Conservation (phyloP, 768 basidiomycete genomes). For the Mycena vulgaris region DNA sequence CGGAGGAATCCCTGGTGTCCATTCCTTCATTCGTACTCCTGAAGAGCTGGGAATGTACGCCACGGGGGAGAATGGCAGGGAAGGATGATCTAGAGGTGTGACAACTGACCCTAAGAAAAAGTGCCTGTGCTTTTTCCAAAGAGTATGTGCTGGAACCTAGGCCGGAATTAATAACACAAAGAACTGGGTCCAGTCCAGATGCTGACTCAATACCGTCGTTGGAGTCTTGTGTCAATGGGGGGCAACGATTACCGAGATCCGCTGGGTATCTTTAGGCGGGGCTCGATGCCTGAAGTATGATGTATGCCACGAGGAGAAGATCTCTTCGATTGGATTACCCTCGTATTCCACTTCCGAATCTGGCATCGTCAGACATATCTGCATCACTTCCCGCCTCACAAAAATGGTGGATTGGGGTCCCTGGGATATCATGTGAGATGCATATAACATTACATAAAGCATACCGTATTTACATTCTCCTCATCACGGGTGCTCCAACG, state of each 20-base stretch:
- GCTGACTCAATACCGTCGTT: neutral
- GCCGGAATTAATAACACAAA: neutral
- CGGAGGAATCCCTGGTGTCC: neutral
- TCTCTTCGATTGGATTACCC: neutral
- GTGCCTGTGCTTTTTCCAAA: neutral
- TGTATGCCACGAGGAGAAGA: slow-evolving; percentile 4
- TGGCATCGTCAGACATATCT: slow-evolving; percentile 2
- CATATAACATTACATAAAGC: too few species aligned
- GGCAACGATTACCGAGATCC: neutral
- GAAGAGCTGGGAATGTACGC: neutral
- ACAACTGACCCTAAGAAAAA: neutral
- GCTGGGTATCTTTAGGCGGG: neutral
- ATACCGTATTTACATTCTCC: neutral
- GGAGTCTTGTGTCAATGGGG: neutral
- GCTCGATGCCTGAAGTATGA: neutral
- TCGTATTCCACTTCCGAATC: neutral
- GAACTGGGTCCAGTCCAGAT: neutral
- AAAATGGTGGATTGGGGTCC: neutral
- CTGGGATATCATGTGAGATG: neutral
- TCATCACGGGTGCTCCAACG: neutral
- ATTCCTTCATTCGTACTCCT: neutral
- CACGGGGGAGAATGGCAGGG: neutral
- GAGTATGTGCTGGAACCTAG: neutral
- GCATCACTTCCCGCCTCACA: neutral
- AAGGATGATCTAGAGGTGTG: neutral